These are phyloP conservation scores for Eucalyptus sp. DNA, from an alignment of 345 rosid species.

Conservation along the genomic window DNA sequence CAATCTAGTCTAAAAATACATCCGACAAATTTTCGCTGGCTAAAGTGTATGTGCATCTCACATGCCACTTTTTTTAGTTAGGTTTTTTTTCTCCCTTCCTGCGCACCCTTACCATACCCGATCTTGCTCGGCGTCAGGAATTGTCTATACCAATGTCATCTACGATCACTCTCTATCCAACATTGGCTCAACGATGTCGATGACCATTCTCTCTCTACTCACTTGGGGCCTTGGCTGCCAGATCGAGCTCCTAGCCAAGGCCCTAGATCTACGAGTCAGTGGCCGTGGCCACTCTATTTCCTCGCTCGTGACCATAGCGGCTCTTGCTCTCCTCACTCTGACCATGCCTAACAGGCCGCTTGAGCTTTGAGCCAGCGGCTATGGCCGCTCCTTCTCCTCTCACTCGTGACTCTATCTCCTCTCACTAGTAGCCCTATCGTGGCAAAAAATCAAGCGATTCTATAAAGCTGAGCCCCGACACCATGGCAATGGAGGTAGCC, in stretches of 20 bases:
- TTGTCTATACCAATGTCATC: neutral
- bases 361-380: neutral
- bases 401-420: too few species aligned
- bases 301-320: neutral
- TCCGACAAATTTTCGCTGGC: fast-evolving
- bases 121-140: fast-evolving
- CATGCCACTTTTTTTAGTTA: neutral
- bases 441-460: neutral
- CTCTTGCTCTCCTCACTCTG: neutral
- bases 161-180: neutral
- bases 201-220: neutral
- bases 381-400: neutral
- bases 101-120: neutral
- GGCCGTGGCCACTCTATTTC: neutral
- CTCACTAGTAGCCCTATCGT: neutral
- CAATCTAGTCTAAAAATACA: neutral
- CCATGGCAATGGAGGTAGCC: neutral
- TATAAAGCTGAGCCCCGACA: neutral
- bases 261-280: neutral
- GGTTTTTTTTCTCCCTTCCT: neutral
- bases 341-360: neutral
- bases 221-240: neutral
- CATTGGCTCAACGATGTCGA: neutral
- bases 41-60: neutral
- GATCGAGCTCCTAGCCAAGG: neutral